Conservation (phyloP, 345 rosid species). For the Toxicodendron radicans region DNA sequence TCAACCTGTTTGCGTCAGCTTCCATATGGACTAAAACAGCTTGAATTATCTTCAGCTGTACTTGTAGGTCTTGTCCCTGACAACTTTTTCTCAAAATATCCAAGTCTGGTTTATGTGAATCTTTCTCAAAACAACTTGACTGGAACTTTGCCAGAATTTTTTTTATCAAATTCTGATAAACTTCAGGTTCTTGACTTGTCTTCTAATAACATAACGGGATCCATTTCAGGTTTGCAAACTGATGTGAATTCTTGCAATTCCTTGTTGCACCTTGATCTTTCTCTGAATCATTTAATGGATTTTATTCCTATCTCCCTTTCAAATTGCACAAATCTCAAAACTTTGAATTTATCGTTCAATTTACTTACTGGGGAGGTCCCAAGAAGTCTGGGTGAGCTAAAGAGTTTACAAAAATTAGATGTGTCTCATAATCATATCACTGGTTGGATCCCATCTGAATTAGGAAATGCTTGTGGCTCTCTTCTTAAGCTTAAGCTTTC, state of each 20-base stretch:
- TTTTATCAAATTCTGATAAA: conserved; percentile 52
- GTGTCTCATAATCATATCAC: conserved; percentile 70
- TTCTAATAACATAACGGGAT: conserved; percentile 81
- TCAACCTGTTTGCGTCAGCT: conserved; percentile 78
- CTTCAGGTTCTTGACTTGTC: conserved; percentile 79
- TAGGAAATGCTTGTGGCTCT: conserved; percentile 67
- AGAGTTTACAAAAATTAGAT: conserved; percentile 62
- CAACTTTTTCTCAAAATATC: conserved; percentile 51
- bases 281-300: conserved; percentile 56
- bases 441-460: conserved; percentile 83
- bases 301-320: conserved; percentile 60
- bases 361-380: conserved; percentile 70
- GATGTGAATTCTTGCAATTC: conserved; percentile 56
- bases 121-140: conserved; percentile 70
- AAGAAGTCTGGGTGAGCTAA: conserved; percentile 51
- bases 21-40: conserved; percentile 61
- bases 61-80: conserved; percentile 67
- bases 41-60: conserved; percentile 63
- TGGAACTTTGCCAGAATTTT: conserved; percentile 56
- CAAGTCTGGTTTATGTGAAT: conserved; percentile 53
- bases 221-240: conserved; percentile 58
- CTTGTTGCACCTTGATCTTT: conserved; percentile 64
- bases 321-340: conserved; percentile 75
- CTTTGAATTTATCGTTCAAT: conserved; percentile 63
- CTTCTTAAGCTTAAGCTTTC: conserved; percentile 62